Percentiles rank a stretch among this genome's conserved stretches.
These are phyloP conservation scores for Mallotus nudiflorus DNA, from an alignment of 345 rosid genomes.

Conservation along the genomic window DNA sequence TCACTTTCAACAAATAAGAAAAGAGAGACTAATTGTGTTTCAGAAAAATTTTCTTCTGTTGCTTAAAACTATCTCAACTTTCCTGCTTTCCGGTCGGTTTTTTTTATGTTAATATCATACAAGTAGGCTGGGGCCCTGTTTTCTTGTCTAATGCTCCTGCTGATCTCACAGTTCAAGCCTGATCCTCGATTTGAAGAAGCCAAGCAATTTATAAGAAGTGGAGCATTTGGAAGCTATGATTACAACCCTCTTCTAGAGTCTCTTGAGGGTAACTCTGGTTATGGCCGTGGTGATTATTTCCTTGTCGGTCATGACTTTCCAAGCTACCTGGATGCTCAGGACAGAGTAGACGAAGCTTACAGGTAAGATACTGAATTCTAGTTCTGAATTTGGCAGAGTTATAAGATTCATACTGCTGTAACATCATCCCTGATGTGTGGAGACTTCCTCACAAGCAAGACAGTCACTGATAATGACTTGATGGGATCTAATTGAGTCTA, in stretches of 20 bases:
- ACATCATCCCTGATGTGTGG: background rate
- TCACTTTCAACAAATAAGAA: background rate
- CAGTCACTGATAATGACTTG: background rate
- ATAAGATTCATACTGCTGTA: background rate
- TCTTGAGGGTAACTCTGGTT: conserved; percentile 89
- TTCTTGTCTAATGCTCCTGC: conserved; percentile 14
- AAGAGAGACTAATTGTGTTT: background rate
- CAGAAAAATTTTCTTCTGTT: background rate
- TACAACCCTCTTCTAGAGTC: conserved; percentile 91
- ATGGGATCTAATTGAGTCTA: background rate
- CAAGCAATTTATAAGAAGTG: conserved; percentile 78
- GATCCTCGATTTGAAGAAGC: conserved; percentile 98
- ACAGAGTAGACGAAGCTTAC: conserved; percentile 79
- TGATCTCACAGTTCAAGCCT: conserved; percentile 70
- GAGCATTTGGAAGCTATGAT: conserved; percentile 87
- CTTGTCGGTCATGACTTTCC: conserved; percentile 92
- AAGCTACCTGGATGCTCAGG: conserved; percentile 83
- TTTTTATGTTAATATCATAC: background rate
- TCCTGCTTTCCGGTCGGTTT: background rate
- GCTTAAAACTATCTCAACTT: background rate
- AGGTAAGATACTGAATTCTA: conserved; percentile 50
- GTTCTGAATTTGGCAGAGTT: background rate
- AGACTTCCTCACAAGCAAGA: background rate
- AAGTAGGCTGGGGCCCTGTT: background rate
- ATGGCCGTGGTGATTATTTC: conserved; percentile 92